Percentiles rank a stretch among this genome's conserved stretches.
These are phyloP conservation scores for Gaeumannomyces sp. DNA, from an alignment of 2,329 filamentous ascomycete genomes.

Conservation along the genomic window DNA sequence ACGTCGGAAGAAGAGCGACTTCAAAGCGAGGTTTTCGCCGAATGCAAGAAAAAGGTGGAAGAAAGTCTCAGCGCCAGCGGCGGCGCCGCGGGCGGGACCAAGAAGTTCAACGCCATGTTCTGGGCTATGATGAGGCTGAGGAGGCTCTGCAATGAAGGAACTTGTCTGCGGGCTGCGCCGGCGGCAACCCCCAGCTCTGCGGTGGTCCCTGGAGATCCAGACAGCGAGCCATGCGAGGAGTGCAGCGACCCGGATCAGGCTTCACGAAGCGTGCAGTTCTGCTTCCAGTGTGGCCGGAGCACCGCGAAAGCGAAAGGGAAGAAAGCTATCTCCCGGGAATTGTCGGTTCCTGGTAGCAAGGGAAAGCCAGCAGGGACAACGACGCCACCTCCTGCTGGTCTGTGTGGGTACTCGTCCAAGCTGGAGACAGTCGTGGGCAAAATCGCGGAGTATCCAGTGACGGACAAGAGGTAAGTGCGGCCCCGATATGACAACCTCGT, in stretches of 20 bases:
- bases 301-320: no score
- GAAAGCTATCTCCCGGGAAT: no score
- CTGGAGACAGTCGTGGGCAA: constrained; percentile 26
- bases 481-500: no score
- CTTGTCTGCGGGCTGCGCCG: constrained; percentile 38
- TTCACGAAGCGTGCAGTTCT: constrained; percentile 20
- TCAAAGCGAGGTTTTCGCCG: constrained; percentile 4
- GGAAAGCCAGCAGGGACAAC: not conserved
- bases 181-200: not conserved
- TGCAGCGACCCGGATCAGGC: constrained; percentile 15
- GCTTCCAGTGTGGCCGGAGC: constrained; percentile 26
- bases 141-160: constrained; percentile 45
- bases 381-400: constrained; percentile 3
- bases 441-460: constrained; percentile 20
- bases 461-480: constrained; percentile 14
- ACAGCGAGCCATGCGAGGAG: constrained; percentile 13
- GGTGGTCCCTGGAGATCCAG: not conserved
- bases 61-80: not conserved
- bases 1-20: constrained; percentile 30
- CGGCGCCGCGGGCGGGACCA: constrained; percentile 15
- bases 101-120: constrained; percentile 30
- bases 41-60: not conserved
- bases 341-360: not conserved
- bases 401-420: constrained; percentile 26
- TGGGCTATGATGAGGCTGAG: constrained; percentile 28